Conservation (phyloP, 768 basidiomycete genomes). For the Rhodosporidiobolus odoratus region DNA sequence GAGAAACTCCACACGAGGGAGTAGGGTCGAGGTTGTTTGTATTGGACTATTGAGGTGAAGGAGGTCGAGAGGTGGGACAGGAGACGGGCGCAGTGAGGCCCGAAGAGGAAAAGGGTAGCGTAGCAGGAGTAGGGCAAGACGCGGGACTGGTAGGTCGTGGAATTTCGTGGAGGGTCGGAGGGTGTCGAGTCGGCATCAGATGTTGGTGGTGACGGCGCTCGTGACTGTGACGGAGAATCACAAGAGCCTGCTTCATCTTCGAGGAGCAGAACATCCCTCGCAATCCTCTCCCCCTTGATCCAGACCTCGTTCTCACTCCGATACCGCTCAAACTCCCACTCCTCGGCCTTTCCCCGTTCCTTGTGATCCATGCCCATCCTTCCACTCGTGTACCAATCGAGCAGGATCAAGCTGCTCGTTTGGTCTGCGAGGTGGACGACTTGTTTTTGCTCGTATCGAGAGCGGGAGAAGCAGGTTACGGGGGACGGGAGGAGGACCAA, state of each 20-base stretch:
- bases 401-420: conserved; percentile 60
- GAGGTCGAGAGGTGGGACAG: conserved; percentile 53
- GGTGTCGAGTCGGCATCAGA: conserved; percentile 37
- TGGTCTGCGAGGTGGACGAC: conserved; percentile 61
- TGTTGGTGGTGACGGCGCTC: background rate
- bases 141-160: conserved; percentile 54
- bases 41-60: conserved; percentile 60
- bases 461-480: conserved; percentile 80
- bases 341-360: conserved; percentile 50
- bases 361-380: conserved; percentile 50
- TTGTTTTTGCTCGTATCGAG: conserved; percentile 78
- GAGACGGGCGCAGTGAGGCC: conserved; percentile 57
- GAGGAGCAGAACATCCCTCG: conserved; percentile 71
- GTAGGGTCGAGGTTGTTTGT: conserved; percentile 55
- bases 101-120: conserved; percentile 74
- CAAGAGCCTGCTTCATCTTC: conserved; percentile 49
- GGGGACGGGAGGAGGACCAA: conserved; percentile 85
- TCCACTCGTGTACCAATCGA: conserved; percentile 92
- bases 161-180: conserved; percentile 32
- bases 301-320: conserved; percentile 78
- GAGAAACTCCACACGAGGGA: conserved; percentile 78
- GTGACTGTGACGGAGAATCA: background rate
- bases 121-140: conserved; percentile 83
- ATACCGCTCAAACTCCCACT: conserved; percentile 84
- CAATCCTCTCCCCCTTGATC: conserved; percentile 59